A percentile compares a stretch with the other conserved stretches of the same genome.
Evolutionary conservation across 2,329 filamentous ascomycete genomes (phyloP).

Genomic region (Xylogone sp.): DNA sequence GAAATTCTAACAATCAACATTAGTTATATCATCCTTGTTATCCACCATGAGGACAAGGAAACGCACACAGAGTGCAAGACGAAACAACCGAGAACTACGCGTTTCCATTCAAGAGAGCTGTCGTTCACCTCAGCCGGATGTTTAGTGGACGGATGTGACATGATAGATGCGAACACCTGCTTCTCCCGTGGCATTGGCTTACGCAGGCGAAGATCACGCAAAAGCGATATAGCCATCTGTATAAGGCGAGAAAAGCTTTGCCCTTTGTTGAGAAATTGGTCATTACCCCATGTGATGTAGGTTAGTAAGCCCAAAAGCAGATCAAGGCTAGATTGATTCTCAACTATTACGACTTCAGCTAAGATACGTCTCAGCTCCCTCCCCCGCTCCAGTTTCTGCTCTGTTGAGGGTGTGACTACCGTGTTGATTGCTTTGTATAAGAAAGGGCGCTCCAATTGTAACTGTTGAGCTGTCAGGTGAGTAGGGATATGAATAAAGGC

Average conservation of each 20-base stretch:
- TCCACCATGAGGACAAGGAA: not conserved
- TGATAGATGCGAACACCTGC: constrained; percentile 27
- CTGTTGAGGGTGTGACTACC: constrained; percentile 6
- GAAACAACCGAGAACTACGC: constrained; percentile 29
- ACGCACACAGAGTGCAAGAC: constrained; percentile 21
- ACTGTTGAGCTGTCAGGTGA: not conserved
- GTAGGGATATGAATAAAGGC: constrained; percentile 7
- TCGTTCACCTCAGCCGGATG: not conserved
- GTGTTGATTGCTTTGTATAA: constrained; percentile 8
- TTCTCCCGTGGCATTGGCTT: constrained; percentile 27
- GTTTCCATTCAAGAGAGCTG: constrained; percentile 17
- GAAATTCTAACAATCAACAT: constrained; percentile 24
- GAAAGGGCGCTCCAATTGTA: constrained; percentile 8
- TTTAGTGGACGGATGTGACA: constrained; percentile 7
- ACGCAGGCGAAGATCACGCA: constrained; percentile 32
- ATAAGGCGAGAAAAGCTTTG: not conserved
- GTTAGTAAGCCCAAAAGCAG: constrained; percentile 10
- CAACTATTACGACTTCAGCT: constrained; percentile 3
- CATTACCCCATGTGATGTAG: constrained; percentile 6
- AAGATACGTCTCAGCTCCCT: constrained; percentile 4
- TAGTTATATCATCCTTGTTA: not conserved
- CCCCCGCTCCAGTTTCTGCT: constrained; percentile 1
- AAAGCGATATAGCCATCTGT: constrained; percentile 29
- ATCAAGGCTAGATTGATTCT: constrained; percentile 5
- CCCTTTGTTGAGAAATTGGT: not conserved